Base-by-base conservation (phyloP, 23 red algal species). In the Gracilaria gracilis region DNA sequence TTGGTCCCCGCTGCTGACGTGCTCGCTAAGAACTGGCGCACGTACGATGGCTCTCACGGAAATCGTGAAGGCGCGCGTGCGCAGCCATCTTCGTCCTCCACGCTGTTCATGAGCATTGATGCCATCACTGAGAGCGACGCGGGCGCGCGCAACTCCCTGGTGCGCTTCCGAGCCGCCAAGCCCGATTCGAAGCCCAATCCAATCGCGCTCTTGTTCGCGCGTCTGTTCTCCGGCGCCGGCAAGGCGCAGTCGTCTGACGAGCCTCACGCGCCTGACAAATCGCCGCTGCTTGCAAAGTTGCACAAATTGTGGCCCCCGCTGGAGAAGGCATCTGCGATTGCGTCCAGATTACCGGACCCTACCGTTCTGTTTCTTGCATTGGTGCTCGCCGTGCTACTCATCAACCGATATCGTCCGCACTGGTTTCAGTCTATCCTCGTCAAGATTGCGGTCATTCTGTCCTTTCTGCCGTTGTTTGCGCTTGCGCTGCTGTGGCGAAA, bases 1-100 rank as follows among this genome's bases (percentile, higher is more conserved):
- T 69, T 84, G 21, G 89, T 92, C 39, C 79, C 89, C 31, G 89
- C 89, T 17, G 89, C 89, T 21, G 80, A 92, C 48, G 89, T 84
- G 13, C 77, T 92, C 31, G 89, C 89, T 62, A 92, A 92, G 67
- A 84, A 83, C 71, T 47, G 72, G 66, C 77, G 79, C 42, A 61
- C 89, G 0, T 50, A 54, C 35, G 89, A 92, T 24, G 27, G 65
- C 24, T 17, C 27, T 44, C 39, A 48, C 12, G 32, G 36, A 16
- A 28, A 15, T 16, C 79, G 32, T 1, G 13, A 61, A 15, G 61
- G 39, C 17, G 64, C 20, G 61, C 6, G 42, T 11, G 42, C 33
- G 31, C 19, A 54, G 12, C 15, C 75, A 19, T 21, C 75, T 6
- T 34, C 36, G 36, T 48, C 69, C 13, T 42, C 69, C 46, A 75